Base-by-base conservation (phyloP, 2,329 filamentous ascomycete genomes). In the Aspergillus neoniger region DNA sequence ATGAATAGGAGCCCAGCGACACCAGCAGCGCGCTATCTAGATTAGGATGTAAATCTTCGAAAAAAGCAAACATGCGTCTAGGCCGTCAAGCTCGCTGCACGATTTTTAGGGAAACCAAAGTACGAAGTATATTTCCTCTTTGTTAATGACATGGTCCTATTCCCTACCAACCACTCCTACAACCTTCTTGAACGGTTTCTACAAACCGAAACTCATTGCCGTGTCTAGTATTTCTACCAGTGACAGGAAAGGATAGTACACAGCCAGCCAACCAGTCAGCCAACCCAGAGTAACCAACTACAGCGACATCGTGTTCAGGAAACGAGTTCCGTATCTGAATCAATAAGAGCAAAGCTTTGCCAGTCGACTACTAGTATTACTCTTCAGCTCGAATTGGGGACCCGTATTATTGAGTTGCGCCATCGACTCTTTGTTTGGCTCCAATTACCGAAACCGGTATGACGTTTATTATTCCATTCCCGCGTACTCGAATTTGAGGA, bases 61-160 rank as follows among this genome's bases (percentile, higher is more conserved):
- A 50, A 50, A 50, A 50, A 50, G 47, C 47, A 50, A 50, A 50
- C 47, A 50, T 17, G 47, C 47, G 17, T 32, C 47, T 50, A 50
- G 47, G 17, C 47, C 47, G 30, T n/a, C 47, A 44, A 44, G 19
- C 19, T 19, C 41, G 9, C 41, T 23, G 15, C 25, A 17, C 47
- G 15, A 28, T n/a, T 30, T 14, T 12, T 15, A 30, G 44, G 14
- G 32, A 36, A 14, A 14, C 32, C 32, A n/a, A 49, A 30, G 44
- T 49, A 49, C 44, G 41, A 44, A 21, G 41, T 44, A 44, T 44
- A 44, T 44, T 14, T 23, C 10, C 10, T 44, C 41, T 9, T 21
- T 44, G 21, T 44, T 23, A 44, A 21, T 23, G 19, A 44, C 41
- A 23, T 21, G 41, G 41, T 44, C 41, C 19, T 7, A 12, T 3